Conservation (phyloP, 169 alveolate species). For the Neospora caninum region DNA sequence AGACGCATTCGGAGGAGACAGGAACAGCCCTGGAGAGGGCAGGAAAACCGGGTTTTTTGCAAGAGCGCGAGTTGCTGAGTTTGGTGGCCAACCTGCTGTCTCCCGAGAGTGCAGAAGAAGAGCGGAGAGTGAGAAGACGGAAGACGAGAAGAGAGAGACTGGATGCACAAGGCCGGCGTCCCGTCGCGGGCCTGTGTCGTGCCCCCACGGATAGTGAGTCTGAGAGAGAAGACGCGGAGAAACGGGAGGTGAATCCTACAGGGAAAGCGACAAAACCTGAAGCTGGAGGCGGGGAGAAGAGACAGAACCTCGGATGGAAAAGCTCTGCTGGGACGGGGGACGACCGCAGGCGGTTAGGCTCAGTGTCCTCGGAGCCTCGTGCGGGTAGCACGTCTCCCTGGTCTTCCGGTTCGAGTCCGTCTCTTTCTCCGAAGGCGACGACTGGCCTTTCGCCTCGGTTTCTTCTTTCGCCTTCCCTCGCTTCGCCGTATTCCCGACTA, state of each 20-base stretch:
- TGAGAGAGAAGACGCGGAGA: conserved; percentile 11
- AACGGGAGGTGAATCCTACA: background rate
- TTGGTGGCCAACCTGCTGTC: background rate
- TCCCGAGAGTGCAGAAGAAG: background rate
- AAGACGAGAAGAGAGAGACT: background rate
- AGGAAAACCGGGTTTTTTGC: background rate
- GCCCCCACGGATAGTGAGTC: background rate
- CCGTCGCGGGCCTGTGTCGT: background rate
- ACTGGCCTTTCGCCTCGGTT: background rate
- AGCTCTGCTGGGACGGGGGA: background rate
- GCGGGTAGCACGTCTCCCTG: background rate
- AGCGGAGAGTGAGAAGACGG: background rate
- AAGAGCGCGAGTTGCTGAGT: background rate
- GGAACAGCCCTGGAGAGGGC: background rate
- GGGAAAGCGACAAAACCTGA: background rate
- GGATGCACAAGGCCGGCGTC: background rate
- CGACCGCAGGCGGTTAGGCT: background rate
- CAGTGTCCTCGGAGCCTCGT: background rate
- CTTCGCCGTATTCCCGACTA: background rate
- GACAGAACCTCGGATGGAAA: background rate
- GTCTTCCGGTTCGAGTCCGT: background rate
- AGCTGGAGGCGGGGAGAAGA: background rate
- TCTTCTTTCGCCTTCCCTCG: background rate
- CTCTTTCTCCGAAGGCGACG: background rate
- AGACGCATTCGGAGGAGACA: too few species aligned